Percentiles rank a stretch among this genome's conserved stretches.
Conservation (phyloP, 164 flowering plant species). For the Stephania cephalantha region DNA sequence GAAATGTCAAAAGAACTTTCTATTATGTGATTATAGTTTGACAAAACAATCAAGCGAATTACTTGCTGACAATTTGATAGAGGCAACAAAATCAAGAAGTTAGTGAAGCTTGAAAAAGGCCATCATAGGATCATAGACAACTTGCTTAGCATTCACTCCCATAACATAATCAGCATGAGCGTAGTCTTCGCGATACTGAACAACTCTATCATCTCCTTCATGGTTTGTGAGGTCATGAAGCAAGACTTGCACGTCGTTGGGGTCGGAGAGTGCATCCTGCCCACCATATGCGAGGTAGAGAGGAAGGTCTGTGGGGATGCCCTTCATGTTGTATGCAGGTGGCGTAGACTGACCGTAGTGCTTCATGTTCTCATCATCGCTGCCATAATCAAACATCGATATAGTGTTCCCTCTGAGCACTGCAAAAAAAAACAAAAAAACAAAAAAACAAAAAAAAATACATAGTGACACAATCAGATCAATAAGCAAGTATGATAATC, state of each 20-base stretch:
- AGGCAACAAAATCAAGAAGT: background rate
- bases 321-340: constrained; percentile 58
- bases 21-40: background rate
- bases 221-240: constrained; percentile 50
- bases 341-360: constrained; percentile 67
- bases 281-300: constrained; percentile 78
- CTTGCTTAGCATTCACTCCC: constrained; percentile 55
- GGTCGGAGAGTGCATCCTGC: constrained; percentile 53
- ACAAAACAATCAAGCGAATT: background rate
- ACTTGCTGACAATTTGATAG: background rate
- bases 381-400: constrained; percentile 61
- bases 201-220: constrained; percentile 44
- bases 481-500: too few species aligned
- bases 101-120: constrained; percentile 47
- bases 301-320: constrained; percentile 60
- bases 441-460: too few species aligned
- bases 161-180: constrained; percentile 79
- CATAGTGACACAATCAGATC: too few species aligned
- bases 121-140: constrained; percentile 60
- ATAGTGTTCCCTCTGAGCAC: constrained; percentile 58
- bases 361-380: constrained; percentile 35
- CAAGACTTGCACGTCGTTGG: constrained; percentile 48
- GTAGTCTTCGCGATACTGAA: constrained; percentile 45
- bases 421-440: constrained; percentile 10
- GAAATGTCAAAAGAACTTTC: background rate